phyloP scores from a whole-genome alignment of 1,284 basidiomycete genomes.

The Apiotrichum gracile region DNA sequence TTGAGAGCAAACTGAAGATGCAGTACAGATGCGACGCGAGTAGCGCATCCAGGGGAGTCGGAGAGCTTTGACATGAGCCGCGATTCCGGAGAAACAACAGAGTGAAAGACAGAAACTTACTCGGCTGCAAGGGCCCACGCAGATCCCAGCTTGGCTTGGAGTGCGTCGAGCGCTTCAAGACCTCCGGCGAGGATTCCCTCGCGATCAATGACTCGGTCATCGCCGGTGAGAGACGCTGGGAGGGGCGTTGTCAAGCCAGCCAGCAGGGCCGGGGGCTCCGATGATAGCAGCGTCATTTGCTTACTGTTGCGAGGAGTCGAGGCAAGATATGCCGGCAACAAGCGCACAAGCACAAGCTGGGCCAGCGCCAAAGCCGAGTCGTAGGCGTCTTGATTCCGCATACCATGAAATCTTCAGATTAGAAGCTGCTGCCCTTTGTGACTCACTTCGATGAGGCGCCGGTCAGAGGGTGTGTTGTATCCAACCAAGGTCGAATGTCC shows the following conservation, averaged over 20 bases:
- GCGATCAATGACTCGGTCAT: constrained; percentile 22
- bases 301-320: constrained; percentile 1
- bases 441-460: constrained; percentile 28
- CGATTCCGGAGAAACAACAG: no score
- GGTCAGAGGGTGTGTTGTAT: constrained; percentile 24
- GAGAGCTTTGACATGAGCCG: neutral
- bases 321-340: constrained; percentile 31
- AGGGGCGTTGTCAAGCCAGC: constrained; percentile 39
- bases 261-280: constrained; percentile 30
- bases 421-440: neutral
- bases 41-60: constrained; percentile 44
- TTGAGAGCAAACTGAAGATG: constrained; percentile 24
- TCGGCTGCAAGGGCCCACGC: constrained; percentile 33
- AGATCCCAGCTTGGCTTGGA: constrained; percentile 13
- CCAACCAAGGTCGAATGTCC: constrained; percentile 37
- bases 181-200: constrained; percentile 22
- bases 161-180: constrained; percentile 24
- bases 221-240: constrained; percentile 38
- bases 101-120: constrained; percentile 21
- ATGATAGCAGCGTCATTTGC: constrained; percentile 15
- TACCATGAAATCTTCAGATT: constrained; percentile 23
- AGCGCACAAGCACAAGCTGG: constrained; percentile 26
- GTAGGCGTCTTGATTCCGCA: constrained; percentile 34
- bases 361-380: constrained; percentile 36
- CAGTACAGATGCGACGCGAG: constrained; percentile 41